Evolutionary conservation across 352 stramenopile genomes (phyloP).

Genomic region (Phytophthora sp.): DNA sequence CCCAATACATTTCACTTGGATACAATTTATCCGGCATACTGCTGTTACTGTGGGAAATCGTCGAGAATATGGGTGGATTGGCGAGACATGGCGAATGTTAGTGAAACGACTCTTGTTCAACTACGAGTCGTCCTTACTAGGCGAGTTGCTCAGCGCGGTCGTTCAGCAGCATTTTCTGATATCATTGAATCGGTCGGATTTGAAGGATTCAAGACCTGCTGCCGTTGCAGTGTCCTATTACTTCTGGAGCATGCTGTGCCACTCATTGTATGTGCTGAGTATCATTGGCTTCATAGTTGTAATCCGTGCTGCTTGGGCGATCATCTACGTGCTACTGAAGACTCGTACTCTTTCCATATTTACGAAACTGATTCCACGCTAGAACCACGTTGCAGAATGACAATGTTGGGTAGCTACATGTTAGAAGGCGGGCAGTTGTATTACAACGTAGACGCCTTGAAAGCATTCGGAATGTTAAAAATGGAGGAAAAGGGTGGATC

Average conservation of each 20-base stretch:
- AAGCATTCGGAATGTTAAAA: slow-evolving; percentile 21
- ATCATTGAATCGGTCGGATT: not conserved
- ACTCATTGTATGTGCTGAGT: slow-evolving; percentile 13
- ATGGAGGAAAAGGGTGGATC: slow-evolving; percentile 15
- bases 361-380: slow-evolving; percentile 13
- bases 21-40: slow-evolving; percentile 33
- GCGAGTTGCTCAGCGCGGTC: slow-evolving; percentile 13
- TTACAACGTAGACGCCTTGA: slow-evolving; percentile 18
- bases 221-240: slow-evolving; percentile 20
- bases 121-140: slow-evolving; percentile 29
- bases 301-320: slow-evolving; percentile 5
- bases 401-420: slow-evolving; percentile 20
- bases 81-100: not conserved
- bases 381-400: slow-evolving; percentile 16
- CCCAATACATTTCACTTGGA: slow-evolving; percentile 33
- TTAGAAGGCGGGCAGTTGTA: slow-evolving; percentile 11
- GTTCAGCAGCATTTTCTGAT: slow-evolving; percentile 7
- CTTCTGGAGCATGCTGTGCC: slow-evolving; percentile 21
- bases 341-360: slow-evolving; percentile 11
- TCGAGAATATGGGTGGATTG: slow-evolving; percentile 17
- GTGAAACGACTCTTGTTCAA: slow-evolving; percentile 29
- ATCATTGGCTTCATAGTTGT: slow-evolving; percentile 16
- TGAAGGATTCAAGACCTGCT: not conserved
- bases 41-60: slow-evolving; percentile 10
- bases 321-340: slow-evolving; percentile 8